These are phyloP conservation scores for Pleurotus citrinopileatus DNA, from an alignment of 768 basidiomycete genomes.

Conservation along the genomic window DNA sequence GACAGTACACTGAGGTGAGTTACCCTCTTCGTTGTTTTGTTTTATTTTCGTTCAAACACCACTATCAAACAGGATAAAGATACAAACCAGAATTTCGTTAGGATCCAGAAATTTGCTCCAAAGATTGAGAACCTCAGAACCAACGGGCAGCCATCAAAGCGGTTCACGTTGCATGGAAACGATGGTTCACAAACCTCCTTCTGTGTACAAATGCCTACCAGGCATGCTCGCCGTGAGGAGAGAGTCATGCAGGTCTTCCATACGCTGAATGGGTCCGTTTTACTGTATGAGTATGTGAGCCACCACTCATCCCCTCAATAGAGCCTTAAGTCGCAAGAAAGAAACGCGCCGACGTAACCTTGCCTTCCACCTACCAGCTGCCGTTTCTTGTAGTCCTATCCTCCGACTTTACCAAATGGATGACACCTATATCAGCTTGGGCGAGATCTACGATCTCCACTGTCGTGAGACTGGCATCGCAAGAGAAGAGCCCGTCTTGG, in stretches of 20 bases:
- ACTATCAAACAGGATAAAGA: conserved; percentile 76
- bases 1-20: conserved; percentile 93
- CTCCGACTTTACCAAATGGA: conserved; percentile 90
- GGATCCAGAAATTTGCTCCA: conserved; percentile 87
- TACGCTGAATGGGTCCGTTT: conserved; percentile 83
- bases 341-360: conserved; percentile 92
- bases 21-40: conserved; percentile 5
- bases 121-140: conserved; percentile 89
- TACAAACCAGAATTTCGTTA: conserved; percentile 84
- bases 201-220: conserved; percentile 83
- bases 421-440: conserved; percentile 84
- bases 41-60: conserved; percentile 10
- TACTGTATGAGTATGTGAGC: background rate
- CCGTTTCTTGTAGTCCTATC: conserved; percentile 78
- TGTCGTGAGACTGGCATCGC: conserved; percentile 73
- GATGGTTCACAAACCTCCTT: conserved; percentile 91
- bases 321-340: conserved; percentile 82
- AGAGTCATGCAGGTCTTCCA: conserved; percentile 88
- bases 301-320: conserved; percentile 25
- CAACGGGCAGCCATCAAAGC: conserved; percentile 83
- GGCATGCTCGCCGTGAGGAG: conserved; percentile 90
- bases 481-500: conserved; percentile 85
- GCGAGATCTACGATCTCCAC: conserved; percentile 92
- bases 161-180: conserved; percentile 86
- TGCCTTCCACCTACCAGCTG: conserved; percentile 86